These are phyloP conservation scores for Peronosclerospora sorghi DNA, from an alignment of 352 stramenopile genomes.

Conservation along the genomic window DNA sequence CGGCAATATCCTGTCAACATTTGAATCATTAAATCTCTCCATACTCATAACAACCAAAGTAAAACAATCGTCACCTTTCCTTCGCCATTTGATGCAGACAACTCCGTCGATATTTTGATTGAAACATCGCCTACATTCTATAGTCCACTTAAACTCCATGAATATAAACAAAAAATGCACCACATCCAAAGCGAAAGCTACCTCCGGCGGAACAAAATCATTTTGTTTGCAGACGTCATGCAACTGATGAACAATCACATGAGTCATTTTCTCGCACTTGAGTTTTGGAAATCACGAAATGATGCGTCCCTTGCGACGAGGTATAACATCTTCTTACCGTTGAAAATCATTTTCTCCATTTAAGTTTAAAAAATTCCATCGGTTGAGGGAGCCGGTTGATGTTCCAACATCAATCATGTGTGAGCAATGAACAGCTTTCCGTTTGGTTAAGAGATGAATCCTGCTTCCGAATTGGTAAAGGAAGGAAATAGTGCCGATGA, in stretches of 20 bases:
- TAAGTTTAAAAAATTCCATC: conserved; percentile 3
- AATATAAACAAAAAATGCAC: too few species aligned
- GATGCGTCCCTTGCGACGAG: conserved; percentile 2
- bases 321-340: conserved; percentile 1
- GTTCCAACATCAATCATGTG: background rate
- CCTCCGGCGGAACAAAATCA: conserved; percentile 4
- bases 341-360: background rate
- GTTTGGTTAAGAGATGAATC: conserved; percentile 5
- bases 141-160: too few species aligned
- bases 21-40: too few species aligned
- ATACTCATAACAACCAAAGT: too few species aligned
- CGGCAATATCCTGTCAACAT: too few species aligned
- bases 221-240: conserved; percentile 4
- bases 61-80: too few species aligned
- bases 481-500: conserved; percentile 6
- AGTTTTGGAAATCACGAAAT: background rate
- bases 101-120: too few species aligned
- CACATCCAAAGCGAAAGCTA: background rate
- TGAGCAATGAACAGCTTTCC: too few species aligned
- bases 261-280: too few species aligned
- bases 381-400: background rate
- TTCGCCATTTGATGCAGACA: too few species aligned
- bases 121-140: too few species aligned
- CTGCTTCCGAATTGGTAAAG: background rate
- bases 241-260: background rate